Evolutionary conservation across 1,284 basidiomycete genomes (phyloP), one percentile per base, ranked within the genome.

Genomic region (Trichosporon coremiiforme): DNA sequence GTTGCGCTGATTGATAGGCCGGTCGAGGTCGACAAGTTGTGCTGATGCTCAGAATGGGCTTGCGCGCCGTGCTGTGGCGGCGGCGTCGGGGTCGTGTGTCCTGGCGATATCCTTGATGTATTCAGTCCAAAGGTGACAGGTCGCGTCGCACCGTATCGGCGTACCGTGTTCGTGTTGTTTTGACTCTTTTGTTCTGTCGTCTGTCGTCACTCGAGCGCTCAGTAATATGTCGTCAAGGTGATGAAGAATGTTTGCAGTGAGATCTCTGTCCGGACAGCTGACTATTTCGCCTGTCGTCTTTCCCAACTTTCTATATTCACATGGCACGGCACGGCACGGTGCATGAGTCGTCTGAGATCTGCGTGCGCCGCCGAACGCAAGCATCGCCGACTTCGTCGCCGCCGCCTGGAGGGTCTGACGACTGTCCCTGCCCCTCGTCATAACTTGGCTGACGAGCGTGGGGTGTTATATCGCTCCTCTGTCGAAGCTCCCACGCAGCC

Each of bases 361-460:
- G 47, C 47, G 20, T 53, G 47, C 20, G 47, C 47, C 47, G 47
- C 47, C 47, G 20, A 53, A 17, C 9, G 20, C 47, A 53, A 22
- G 47, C n/a, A 53, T 20, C 47, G n/a, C 20, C 47, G 20, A 22
- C 47, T 53, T 22, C 20, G n/a, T 53, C 47, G 20, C 20, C n/a
- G 47, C n/a, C 47, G 20, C 20, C 47, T 20, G 20, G 20, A 53
- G 20, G 47, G 5, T 53, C 47, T 53, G 47, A 53, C 47, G 47
- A 53, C 8, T 53, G 47, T 53, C 47, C 47, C 7, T 53, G 47
- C n/a, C 15, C 20, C 22, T 53, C 47, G 47, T 53, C 47, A 53
- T 53, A 20, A 53, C 47, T 53, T 53, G 47, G 47, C 47, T 53
- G 47, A 53, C 47, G 47, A 53, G 47, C 47, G 47, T 53, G 47